Evolutionary conservation across 139 green algal genomes (phyloP).

Genomic region (Microglena sp.): DNA sequence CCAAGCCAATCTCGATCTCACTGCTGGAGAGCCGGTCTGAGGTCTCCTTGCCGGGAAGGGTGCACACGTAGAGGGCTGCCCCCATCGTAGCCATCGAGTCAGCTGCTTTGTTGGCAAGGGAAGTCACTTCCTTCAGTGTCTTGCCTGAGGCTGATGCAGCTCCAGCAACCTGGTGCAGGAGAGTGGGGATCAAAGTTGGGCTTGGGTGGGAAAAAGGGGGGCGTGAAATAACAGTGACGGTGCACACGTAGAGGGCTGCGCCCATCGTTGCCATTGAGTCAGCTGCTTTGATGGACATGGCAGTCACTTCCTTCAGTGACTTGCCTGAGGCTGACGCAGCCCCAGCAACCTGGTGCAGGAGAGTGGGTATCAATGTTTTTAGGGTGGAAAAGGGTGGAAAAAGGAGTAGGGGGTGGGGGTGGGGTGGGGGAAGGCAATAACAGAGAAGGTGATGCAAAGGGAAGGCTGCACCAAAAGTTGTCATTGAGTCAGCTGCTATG

Average conservation of each 20-base stretch:
- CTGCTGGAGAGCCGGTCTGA: slow-evolving; percentile 18
- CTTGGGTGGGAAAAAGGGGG: not conserved
- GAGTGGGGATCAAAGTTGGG: no score
- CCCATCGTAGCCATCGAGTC: slow-evolving; percentile 52
- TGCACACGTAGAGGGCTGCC: slow-evolving; percentile 55
- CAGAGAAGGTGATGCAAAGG: slow-evolving; percentile 56
- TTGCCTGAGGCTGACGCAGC: slow-evolving; percentile 52
- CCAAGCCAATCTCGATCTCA: slow-evolving; percentile 79
- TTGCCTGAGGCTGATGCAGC: slow-evolving; percentile 52
- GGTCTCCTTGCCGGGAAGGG: slow-evolving; percentile 41
- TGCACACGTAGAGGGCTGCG: slow-evolving; percentile 55
- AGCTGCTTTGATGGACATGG: slow-evolving; percentile 30
- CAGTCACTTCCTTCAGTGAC: slow-evolving; percentile 42
- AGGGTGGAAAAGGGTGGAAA: not conserved
- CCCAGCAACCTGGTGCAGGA: slow-evolving; percentile 53
- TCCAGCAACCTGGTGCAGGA: slow-evolving; percentile 54
- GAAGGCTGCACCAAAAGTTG: slow-evolving; percentile 60
- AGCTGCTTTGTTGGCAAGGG: slow-evolving; percentile 30
- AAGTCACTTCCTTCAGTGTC: slow-evolving; percentile 42
- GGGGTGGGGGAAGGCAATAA: no score
- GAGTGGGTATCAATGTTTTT: not conserved
- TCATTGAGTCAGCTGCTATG: slow-evolving; percentile 24
- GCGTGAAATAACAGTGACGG: not conserved
- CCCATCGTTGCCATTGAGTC: slow-evolving; percentile 50
- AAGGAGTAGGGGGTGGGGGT: no score